These are phyloP conservation scores for Rhizomucor pusillus DNA, from an alignment of 371 early-diverging fungal species.

Conservation along the genomic window DNA sequence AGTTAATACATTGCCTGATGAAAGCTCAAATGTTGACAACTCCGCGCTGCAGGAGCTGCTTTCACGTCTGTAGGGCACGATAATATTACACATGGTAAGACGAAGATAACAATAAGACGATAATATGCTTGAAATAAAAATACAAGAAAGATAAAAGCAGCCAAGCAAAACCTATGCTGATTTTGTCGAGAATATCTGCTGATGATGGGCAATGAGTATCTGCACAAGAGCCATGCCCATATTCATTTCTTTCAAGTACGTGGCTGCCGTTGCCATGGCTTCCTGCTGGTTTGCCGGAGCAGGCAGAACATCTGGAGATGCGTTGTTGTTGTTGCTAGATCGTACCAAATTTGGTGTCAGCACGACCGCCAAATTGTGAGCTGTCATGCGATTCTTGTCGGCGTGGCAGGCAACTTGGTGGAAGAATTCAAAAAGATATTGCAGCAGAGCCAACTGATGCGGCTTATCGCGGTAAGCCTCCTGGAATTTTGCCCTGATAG, in stretches of 20 bases:
- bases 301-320: too few relatives aligned
- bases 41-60: too few relatives aligned
- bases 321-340: too few relatives aligned
- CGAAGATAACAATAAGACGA: too few relatives aligned
- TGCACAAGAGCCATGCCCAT: conserved; percentile 18
- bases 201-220: conserved; percentile 10
- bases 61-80: too few relatives aligned
- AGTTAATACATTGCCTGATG: too few relatives aligned
- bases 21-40: too few relatives aligned
- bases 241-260: conserved; percentile 20
- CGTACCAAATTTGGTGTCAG: conserved; percentile 85
- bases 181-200: background rate
- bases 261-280: conserved; percentile 18
- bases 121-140: too few relatives aligned
- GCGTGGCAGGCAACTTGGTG: conserved; percentile 56
- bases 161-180: too few relatives aligned
- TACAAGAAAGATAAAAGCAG: too few relatives aligned
- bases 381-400: conserved; percentile 75
- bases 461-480: conserved; percentile 19
- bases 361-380: conserved; percentile 82
- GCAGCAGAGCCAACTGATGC: conserved; percentile 43
- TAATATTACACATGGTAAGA: too few relatives aligned
- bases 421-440: conserved; percentile 65
- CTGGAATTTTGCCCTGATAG: conserved; percentile 18
- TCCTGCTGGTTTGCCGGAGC: conserved; percentile 9